Evolutionary conservation across 345 rosid species (phyloP).

Genomic region (Geranium rotundifolium): DNA sequence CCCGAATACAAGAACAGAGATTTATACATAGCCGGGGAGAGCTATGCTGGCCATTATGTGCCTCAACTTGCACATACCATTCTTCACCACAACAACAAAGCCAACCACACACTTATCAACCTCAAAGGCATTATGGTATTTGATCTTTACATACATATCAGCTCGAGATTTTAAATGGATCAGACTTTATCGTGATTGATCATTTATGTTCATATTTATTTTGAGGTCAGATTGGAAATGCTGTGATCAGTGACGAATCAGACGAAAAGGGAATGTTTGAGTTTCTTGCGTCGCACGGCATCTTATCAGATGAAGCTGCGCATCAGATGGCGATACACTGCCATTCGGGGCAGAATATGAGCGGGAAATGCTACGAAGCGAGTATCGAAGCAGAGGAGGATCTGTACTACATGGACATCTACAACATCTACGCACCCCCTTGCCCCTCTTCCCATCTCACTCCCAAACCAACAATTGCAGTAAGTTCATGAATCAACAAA

Average conservation of each 20-base stretch:
- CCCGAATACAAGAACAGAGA: slow-evolving; percentile 65
- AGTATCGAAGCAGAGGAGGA: slow-evolving; percentile 10
- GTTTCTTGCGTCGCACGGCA: slow-evolving; percentile 46
- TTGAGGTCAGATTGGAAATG: slow-evolving; percentile 59
- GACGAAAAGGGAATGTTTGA: slow-evolving; percentile 63
- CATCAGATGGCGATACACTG: slow-evolving; percentile 26
- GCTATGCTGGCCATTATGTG: slow-evolving; percentile 84
- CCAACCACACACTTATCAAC: slow-evolving; percentile 38
- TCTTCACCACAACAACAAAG: slow-evolving; percentile 34
- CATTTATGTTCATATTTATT: not conserved
- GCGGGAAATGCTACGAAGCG: slow-evolving; percentile 32
- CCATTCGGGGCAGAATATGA: slow-evolving; percentile 31
- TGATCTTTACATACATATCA: too few relatives aligned
- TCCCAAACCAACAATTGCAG: slow-evolving; percentile 35
- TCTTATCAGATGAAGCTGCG: slow-evolving; percentile 37
- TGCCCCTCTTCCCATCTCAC: slow-evolving; percentile 48
- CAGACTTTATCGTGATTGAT: not conserved
- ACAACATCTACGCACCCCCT: slow-evolving; percentile 67
- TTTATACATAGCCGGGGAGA: slow-evolving; percentile 74
- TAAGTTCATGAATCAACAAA: slow-evolving; percentile 11
- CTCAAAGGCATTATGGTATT: slow-evolving; percentile 67
- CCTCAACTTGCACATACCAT: slow-evolving; percentile 71
- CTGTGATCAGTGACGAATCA: slow-evolving; percentile 63
- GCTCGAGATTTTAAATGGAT: not conserved
- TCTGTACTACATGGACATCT: slow-evolving; percentile 28